phyloP scores from a whole-genome alignment of 805 yeast species.

The Candida saitoana region DNA sequence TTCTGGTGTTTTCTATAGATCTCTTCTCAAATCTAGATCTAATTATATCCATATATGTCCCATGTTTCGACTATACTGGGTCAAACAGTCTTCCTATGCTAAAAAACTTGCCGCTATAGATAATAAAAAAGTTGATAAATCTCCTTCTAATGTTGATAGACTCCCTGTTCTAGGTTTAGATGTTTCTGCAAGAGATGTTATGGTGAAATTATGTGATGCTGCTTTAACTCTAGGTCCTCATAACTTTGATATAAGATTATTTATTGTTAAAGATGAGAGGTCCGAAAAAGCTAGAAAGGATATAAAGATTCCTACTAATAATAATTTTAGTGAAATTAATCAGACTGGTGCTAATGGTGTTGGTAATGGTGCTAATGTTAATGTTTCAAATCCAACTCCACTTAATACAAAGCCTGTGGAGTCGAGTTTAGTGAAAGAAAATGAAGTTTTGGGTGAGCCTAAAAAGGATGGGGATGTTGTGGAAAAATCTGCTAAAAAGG shows the following conservation, averaged over 20 bases:
- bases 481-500: background rate
- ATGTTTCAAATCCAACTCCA: background rate
- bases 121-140: constrained; percentile 18
- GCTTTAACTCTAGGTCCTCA: constrained; percentile 78
- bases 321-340: background rate
- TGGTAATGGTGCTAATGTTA: background rate
- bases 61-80: constrained; percentile 81
- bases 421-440: too few relatives aligned
- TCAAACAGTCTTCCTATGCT: constrained; percentile 58
- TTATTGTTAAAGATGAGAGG: constrained; percentile 79
- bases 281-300: constrained; percentile 44
- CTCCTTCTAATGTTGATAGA: constrained; percentile 15
- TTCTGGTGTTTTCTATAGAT: constrained; percentile 65
- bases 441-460: too few relatives aligned
- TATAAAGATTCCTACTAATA: background rate
- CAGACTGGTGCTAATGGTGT: background rate
- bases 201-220: constrained; percentile 85
- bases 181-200: constrained; percentile 68
- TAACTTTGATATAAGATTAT: constrained; percentile 67
- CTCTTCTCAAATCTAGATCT: constrained; percentile 70
- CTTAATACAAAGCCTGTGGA: too few relatives aligned
- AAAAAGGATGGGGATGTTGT: too few relatives aligned
- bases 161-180: constrained; percentile 35
- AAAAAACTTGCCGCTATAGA: constrained; percentile 39
- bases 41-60: constrained; percentile 52